Evolutionary conservation across 2,329 filamentous ascomycete species (phyloP), one percentile per base, ranked within the genome.

Genomic region (Aspergillus sergii): DNA sequence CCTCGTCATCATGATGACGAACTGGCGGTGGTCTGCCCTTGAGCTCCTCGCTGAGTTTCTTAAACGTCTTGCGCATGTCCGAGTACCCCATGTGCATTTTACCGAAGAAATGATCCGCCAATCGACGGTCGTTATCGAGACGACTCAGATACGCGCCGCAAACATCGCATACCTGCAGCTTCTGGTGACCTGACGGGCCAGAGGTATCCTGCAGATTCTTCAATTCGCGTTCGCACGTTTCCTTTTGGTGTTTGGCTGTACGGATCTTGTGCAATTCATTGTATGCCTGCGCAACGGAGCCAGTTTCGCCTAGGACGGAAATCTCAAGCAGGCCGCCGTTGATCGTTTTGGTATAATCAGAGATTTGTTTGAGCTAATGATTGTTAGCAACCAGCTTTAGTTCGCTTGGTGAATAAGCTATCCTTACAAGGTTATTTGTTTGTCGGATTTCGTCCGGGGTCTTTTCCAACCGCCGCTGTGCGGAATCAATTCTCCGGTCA

Each of bases 11-110:
- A 32, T 84, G 84, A 60, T 86, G 83, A 70, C 87, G 84, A 23
- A 82, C 80, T 21, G 87, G 88, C 46, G 88, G 86, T 55, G 85
- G 83, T 32, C 91, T 83, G 1, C 90, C 90, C 75, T 93, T 91
- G 79, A 97, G 84, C 75, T 97, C 93, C 79, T 93, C 93, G 58
- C 90, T 90, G 66, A 99, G 88, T n/a, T 86, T 83, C 61, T 97
- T 93, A 73, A 88, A 93, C 3, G 93, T 95, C 84, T 95, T 96
- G 71, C 95, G 88, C 95, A 99, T 99, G 80, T 97, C 92, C 19
- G 95, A 95, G 76, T 98, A 99, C 0, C 95, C 95, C 62, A 99
- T 82, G 75, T 99, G 95, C 95, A 99, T 99, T 84, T 99, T 99
- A 26, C 95, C 95, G 79, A 97, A 98, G 76, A 99, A 99, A 78